Percentiles rank a stretch among this genome's conserved stretches.
phyloP scores from a whole-genome alignment of 805 yeast genomes.

The Teunomyces cretensis region DNA sequence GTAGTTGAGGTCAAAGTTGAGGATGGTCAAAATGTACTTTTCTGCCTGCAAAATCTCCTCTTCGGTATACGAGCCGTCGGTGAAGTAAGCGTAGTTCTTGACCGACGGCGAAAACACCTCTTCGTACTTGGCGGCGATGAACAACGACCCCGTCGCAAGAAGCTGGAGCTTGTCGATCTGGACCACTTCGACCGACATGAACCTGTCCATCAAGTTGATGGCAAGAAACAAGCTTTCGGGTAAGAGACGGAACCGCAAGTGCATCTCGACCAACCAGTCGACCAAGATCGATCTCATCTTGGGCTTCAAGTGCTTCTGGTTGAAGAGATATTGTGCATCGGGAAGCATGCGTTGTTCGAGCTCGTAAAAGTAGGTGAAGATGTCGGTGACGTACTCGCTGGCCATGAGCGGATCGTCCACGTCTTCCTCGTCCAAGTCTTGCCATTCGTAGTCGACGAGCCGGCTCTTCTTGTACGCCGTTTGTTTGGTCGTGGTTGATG shows the following conservation, averaged over 20 bases:
- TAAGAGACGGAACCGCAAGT: constrained; percentile 72
- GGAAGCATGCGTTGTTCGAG: constrained; percentile 75
- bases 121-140: constrained; percentile 91
- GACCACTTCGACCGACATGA: constrained; percentile 70
- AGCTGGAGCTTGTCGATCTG: constrained; percentile 79
- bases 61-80: constrained; percentile 81
- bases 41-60: constrained; percentile 84
- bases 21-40: constrained; percentile 67
- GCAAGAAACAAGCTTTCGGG: constrained; percentile 87
- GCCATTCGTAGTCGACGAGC: constrained; percentile 56
- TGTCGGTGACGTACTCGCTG: constrained; percentile 85
- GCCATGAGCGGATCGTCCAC: constrained; percentile 80
- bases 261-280: constrained; percentile 95
- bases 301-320: constrained; percentile 70
- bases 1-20: constrained; percentile 73
- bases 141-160: constrained; percentile 79
- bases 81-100: constrained; percentile 79
- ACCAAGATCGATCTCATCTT: constrained; percentile 81
- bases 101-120: constrained; percentile 88
- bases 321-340: constrained; percentile 61
- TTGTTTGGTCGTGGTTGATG: constrained; percentile 4
- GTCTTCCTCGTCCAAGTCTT: constrained; percentile 71
- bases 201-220: constrained; percentile 83
- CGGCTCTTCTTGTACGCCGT: constrained; percentile 35
- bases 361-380: constrained; percentile 74